Base-by-base conservation (phyloP, 768 basidiomycete genomes). In the Termitomyces titanicus region DNA sequence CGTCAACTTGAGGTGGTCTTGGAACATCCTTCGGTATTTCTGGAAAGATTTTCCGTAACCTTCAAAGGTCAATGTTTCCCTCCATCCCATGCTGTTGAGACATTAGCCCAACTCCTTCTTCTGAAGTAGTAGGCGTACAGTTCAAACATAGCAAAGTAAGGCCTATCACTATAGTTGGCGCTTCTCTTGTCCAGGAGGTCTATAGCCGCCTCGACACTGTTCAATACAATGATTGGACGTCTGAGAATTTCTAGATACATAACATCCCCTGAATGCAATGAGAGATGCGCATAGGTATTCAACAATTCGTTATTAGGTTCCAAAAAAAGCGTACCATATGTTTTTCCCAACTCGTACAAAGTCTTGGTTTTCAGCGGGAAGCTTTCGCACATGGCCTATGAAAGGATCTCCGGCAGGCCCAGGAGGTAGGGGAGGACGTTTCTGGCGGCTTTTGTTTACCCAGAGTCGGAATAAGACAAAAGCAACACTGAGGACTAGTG, bases 351-450 rank as follows among this genome's bases (percentile, higher is more conserved):
- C 37, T 66, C 46, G 38, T 68, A 63, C 47, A 70, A 72, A 4
- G 59, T 64, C 62, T 35, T 61, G 59, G 48, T 67, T 55, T 10
- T 61, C 56, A 1, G 64, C 25, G 8, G 73, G 72, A 17, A 75
- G 65, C 5, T n/a, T 35, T 5, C 72, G 64, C 9, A 69, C 56
- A 50, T 75, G 72, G 3, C 74, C 74, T 15, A 75, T 63, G 43
- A 75, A 24, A 1, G 72, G 69, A 49, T 73, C 68, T 2, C 65
- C 58, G 8, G 72, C 72, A 17, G 72, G 74, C 17, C 74, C 66
- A n/a, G 72, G 72, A 2, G 72, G 72, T n/a, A 57, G 24, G 35
- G 11, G 12, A 38, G 10, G 27, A 5, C 13, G 53, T 17, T 47
- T 51, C 50, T 17, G 17, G 29, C 3, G 13, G 12, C 2, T 40